Evolutionary conservation across 163 green algal species (phyloP).

Genomic region (Chloromonas sp.): DNA sequence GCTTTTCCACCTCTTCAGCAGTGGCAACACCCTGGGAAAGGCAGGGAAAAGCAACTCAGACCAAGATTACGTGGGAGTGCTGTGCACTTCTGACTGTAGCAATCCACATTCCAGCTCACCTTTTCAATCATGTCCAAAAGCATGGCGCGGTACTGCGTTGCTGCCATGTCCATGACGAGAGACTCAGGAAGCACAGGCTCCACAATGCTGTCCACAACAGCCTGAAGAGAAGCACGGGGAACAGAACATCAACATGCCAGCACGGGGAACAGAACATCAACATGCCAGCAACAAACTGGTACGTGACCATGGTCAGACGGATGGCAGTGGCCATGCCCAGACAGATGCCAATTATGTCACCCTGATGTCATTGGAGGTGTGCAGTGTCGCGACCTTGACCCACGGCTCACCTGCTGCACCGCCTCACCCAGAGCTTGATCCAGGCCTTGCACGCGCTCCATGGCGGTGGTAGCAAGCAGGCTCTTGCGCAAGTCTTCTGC

Average conservation of each 20-base stretch:
- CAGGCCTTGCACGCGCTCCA: constrained; percentile 31
- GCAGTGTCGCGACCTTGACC: too few species aligned
- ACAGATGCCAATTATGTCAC: too few species aligned
- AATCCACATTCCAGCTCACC: neutral
- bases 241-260: neutral
- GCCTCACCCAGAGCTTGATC: constrained; percentile 30
- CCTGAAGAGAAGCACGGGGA: constrained; percentile 8
- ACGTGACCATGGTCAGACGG: too few species aligned
- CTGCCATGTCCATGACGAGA: constrained; percentile 29
- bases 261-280: neutral
- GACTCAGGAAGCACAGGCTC: constrained; percentile 21
- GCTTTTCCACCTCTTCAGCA: constrained; percentile 30
- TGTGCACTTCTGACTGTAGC: too few species aligned
- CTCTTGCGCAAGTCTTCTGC: constrained; percentile 28
- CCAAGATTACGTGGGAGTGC: too few species aligned
- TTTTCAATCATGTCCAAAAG: constrained; percentile 38
- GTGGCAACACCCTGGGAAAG: neutral
- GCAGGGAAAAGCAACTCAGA: too few species aligned
- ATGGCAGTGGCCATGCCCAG: too few species aligned
- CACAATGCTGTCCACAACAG: constrained; percentile 16
- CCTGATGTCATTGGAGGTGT: too few species aligned
- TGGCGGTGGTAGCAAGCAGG: constrained; percentile 32
- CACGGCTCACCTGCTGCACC: constrained; percentile 15
- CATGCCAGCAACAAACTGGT: too few species aligned
- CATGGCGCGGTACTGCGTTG: constrained; percentile 23